These are phyloP conservation scores for Psilocybe tampanensis DNA, from an alignment of 768 basidiomycete genomes.

Conservation along the genomic window DNA sequence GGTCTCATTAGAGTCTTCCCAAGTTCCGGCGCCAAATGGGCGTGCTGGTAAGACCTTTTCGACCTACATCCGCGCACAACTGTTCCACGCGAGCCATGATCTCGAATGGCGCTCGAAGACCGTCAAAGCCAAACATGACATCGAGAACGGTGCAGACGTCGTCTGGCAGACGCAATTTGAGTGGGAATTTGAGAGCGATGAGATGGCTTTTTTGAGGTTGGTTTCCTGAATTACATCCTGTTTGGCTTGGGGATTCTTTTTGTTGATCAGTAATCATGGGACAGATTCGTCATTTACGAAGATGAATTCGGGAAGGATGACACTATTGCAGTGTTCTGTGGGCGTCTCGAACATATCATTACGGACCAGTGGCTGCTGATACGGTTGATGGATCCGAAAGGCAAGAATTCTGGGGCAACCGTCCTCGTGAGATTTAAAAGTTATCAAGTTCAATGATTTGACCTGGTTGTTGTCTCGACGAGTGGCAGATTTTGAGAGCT, in stretches of 20 bases:
- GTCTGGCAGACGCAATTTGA: constrained; percentile 46
- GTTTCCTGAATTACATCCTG: no score
- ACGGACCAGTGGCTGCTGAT: constrained; percentile 49
- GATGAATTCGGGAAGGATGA: constrained; percentile 47
- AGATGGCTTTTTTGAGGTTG: constrained; percentile 55
- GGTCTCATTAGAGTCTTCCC: background rate
- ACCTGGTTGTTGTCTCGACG: no score
- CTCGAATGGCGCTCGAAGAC: constrained; percentile 46
- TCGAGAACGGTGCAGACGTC: constrained; percentile 37
- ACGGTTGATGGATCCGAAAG: constrained; percentile 50
- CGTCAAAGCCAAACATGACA: constrained; percentile 35
- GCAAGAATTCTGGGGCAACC: constrained; percentile 48
- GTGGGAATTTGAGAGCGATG: constrained; percentile 53
- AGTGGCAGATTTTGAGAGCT: no score
- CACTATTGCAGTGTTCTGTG: constrained; percentile 53
- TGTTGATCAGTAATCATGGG: no score
- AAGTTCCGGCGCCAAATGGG: constrained; percentile 50
- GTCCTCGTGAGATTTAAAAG: constrained; percentile 20
- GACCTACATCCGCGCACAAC: constrained; percentile 46
- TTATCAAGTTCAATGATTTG: constrained; percentile 7
- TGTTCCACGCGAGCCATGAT: constrained; percentile 41
- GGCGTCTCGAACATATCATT: constrained; percentile 46
- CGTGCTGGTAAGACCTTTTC: constrained; percentile 39
- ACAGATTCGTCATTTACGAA: constrained; percentile 39
- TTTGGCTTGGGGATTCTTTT: no score